Conservation (phyloP, 2,329 filamentous ascomycete genomes). For the Fusarium sp. region DNA sequence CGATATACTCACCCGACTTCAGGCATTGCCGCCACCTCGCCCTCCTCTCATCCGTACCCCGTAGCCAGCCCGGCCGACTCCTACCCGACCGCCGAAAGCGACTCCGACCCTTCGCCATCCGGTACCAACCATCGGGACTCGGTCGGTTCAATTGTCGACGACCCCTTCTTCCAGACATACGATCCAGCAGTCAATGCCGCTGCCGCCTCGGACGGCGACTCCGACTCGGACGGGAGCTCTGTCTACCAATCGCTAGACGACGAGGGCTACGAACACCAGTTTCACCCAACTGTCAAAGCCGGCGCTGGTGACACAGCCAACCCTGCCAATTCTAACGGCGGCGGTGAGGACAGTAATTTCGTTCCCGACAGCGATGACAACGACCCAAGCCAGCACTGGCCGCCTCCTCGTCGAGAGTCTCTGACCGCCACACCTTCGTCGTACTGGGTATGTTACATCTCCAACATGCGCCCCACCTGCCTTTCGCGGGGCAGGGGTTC, state of each 20-base stretch:
- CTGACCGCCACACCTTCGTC: slow-evolving; percentile 55
- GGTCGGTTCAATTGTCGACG: slow-evolving; percentile 65
- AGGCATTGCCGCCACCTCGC: slow-evolving; percentile 27
- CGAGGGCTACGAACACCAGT: slow-evolving; percentile 48
- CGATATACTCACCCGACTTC: slow-evolving; percentile 42
- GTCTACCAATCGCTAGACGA: slow-evolving; percentile 45
- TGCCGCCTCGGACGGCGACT: slow-evolving; percentile 35
- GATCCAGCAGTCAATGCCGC: slow-evolving; percentile 48
- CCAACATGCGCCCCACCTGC: slow-evolving; percentile 37
- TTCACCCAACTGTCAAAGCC: slow-evolving; percentile 36
- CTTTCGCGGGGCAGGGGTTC: slow-evolving; percentile 41
- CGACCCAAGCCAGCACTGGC: slow-evolving; percentile 52
- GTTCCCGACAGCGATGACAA: slow-evolving; percentile 43
- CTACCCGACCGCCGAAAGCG: slow-evolving; percentile 40
- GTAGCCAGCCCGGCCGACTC: slow-evolving; percentile 35
- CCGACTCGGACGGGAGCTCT: slow-evolving; percentile 40
- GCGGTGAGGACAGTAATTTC: slow-evolving; percentile 31
- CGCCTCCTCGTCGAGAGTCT: slow-evolving; percentile 62
- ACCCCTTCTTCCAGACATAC: slow-evolving; percentile 65
- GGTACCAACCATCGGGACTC: slow-evolving; percentile 57
- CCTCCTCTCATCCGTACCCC: slow-evolving; percentile 25
- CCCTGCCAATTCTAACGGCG: slow-evolving; percentile 17
- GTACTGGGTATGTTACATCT: slow-evolving; percentile 52
- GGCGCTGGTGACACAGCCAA: slow-evolving; percentile 14
- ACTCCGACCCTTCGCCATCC: slow-evolving; percentile 31